Base-by-base conservation (phyloP, 805 yeast species). In the Candida verbasci region DNA sequence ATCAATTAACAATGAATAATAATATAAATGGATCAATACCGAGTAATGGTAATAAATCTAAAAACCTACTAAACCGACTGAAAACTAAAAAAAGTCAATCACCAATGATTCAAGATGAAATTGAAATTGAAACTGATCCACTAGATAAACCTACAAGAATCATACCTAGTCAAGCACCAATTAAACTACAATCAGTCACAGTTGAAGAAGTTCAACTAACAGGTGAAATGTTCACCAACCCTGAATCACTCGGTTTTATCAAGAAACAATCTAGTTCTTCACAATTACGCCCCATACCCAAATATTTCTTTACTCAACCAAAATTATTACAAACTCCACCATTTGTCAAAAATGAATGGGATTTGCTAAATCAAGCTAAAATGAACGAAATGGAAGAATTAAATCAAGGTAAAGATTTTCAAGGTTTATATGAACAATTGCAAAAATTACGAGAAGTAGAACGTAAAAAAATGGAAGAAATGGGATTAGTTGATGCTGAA, bases 401-500 rank as follows among this genome's bases (percentile, higher is more conserved):
- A 9, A 56, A 54, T 29, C 53, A 47, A 9, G 68, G 76, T 1
- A 64, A 68, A 3, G 94, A 87, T 52, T 62, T 75, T 12, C 87
- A 86, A 41, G 74, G 82, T 2, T 57, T 87, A 7, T 87, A 83
- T 56, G 95, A 86, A 47, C 78, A 78, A 31, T 73, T 86, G 38
- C 89, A 81, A 49, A 71, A 64, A 35, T 70, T 85, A 77, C 70
- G 96, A 39, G 88, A 82, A 12, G 56, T 53, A 6, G 97, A 89
- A 59, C 68, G 97, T 40, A 60, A 61, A 29, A 70, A 76, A 38
- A 88, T 89, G 96, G 96, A 88, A 50, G 58, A 65, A 1, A 61
- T 78, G 39, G 94, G 94, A 1, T 62, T 87, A 3, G 96, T 93
- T 3, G 98, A 93, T 56, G 82, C 80, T 30, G 95, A 86, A 45